Percentiles rank a stretch among this genome's conserved stretches.
These are phyloP conservation scores for Fonsecaea pedrosoi DNA, from an alignment of 2,329 filamentous ascomycete genomes.

Conservation along the genomic window DNA sequence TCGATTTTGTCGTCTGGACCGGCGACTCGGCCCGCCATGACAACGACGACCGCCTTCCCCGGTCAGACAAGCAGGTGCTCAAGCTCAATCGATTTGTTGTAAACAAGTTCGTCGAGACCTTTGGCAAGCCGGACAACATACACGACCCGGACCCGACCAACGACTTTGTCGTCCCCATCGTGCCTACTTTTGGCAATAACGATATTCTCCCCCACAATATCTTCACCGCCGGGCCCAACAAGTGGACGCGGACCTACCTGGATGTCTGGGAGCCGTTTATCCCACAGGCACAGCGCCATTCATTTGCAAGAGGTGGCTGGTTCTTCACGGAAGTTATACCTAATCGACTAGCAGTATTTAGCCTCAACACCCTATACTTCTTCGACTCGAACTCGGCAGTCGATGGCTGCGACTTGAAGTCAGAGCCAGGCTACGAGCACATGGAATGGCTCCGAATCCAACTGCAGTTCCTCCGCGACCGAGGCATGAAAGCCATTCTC, in stretches of 20 bases:
- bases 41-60: conserved; percentile 80
- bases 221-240: conserved; percentile 81
- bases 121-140: conserved; percentile 62
- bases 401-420: conserved; percentile 79
- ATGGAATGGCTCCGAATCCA: conserved; percentile 96
- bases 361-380: conserved; percentile 95
- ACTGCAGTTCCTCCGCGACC: conserved; percentile 78
- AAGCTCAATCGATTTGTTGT: conserved; percentile 77
- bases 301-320: conserved; percentile 92
- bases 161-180: conserved; percentile 75
- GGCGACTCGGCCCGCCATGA: conserved; percentile 90
- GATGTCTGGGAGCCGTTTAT: conserved; percentile 86
- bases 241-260: conserved; percentile 78
- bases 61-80: conserved; percentile 76
- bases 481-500: conserved; percentile 91
- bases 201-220: conserved; percentile 98
- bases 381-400: conserved; percentile 93
- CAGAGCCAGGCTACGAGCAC: conserved; percentile 89
- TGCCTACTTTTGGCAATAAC: conserved; percentile 95
- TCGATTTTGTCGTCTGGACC: conserved; percentile 94
- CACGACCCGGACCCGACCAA: conserved; percentile 58
- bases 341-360: conserved; percentile 83
- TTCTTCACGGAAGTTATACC: conserved; percentile 93
- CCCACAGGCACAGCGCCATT: conserved; percentile 87
- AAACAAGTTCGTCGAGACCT: conserved; percentile 76